These are phyloP conservation scores for Phialophora chinensis DNA, from an alignment of 2,329 filamentous ascomycete species.

Conservation along the genomic window DNA sequence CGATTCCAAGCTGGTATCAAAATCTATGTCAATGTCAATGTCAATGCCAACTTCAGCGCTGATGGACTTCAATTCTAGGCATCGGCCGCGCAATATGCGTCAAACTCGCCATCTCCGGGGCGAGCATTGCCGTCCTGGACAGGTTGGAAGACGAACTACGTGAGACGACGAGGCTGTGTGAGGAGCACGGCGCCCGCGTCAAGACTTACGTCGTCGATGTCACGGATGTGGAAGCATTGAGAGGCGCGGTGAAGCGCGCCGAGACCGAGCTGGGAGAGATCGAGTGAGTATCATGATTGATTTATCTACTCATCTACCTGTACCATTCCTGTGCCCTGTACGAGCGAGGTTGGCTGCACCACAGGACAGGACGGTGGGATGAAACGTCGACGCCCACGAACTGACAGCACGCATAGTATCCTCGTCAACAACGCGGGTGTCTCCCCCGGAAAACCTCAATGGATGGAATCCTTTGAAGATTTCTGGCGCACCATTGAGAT, in stretches of 20 bases:
- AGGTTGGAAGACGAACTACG: slow-evolving; percentile 30
- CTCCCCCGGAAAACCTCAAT: slow-evolving; percentile 38
- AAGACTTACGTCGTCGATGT: slow-evolving; percentile 39
- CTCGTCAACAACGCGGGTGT: slow-evolving; percentile 43
- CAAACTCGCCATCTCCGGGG: slow-evolving; percentile 38
- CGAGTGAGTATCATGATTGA: slow-evolving; percentile 17
- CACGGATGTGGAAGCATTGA: slow-evolving; percentile 37
- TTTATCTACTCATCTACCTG: too few relatives aligned
- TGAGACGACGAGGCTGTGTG: slow-evolving; percentile 29
- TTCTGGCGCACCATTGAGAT: slow-evolving; percentile 34
- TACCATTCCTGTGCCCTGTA: not conserved
- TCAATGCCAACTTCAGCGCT: not conserved
- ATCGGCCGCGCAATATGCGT: slow-evolving; percentile 42
- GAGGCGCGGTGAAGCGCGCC: slow-evolving; percentile 14
- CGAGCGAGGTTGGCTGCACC: not conserved
- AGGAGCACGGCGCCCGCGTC: slow-evolving; percentile 31
- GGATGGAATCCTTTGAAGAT: slow-evolving; percentile 29
- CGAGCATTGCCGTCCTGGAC: slow-evolving; percentile 39
- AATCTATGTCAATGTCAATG: not conserved
- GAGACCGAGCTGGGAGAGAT: slow-evolving; percentile 29
- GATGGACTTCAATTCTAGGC: slow-evolving; percentile 3
- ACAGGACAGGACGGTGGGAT: too few relatives aligned
- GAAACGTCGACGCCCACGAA: too few relatives aligned
- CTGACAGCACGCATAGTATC: slow-evolving; percentile 26
- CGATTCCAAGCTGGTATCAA: not conserved